Base-by-base conservation (phyloP, 1,284 basidiomycete genomes). In the Trichosporon inkin region DNA sequence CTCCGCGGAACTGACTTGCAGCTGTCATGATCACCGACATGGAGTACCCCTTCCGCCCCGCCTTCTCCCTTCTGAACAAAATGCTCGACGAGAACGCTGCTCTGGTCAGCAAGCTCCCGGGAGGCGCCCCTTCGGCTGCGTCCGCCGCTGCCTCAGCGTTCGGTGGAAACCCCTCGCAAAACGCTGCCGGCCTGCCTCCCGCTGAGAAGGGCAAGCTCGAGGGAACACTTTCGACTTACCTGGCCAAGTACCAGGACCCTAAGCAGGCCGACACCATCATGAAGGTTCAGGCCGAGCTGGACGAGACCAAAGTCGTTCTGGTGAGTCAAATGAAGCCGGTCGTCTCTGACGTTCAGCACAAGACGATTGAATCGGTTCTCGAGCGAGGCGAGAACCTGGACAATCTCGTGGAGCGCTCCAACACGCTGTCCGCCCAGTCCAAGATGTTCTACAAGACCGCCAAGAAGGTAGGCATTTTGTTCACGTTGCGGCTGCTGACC, bases 301-400 rank as follows among this genome's bases (percentile, higher is more conserved):
- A 99, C 75, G 96, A 99, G 82, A 99, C 96, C 8, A 99, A 99
- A 87, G 95, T 99, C 68, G 87, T 99, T 37, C 80, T 97, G 77
- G 92, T 93, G 67, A 64, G 88, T 81, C 28, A 52, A 49, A 11
- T 5, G 19, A 14, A 37, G 22, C 8, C 3, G 2, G 1, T 19
- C 19, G 49, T 37, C 37, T 16, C 56, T 55, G 60, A 16, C 6
- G 57, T 28, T 63, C 71, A 95, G 90, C 96, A 99, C 84, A 97
- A 99, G 84, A 99, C 96, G 14, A 99, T 99, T 72, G 96, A 99
- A 76, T 91, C 89, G 2, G 95, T 99, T 2, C 83, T 99, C 37
- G 88, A 96, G 77, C 86, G 96, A 35, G 96, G 96, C 40, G 95
- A 99, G 84, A 96, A 94, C 79, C 84, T 99, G 52, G 95, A 99